Evolutionary conservation across 1,139 yeast genomes (phyloP).

Genomic region (Yamadazyma kanchanaburiensis): DNA sequence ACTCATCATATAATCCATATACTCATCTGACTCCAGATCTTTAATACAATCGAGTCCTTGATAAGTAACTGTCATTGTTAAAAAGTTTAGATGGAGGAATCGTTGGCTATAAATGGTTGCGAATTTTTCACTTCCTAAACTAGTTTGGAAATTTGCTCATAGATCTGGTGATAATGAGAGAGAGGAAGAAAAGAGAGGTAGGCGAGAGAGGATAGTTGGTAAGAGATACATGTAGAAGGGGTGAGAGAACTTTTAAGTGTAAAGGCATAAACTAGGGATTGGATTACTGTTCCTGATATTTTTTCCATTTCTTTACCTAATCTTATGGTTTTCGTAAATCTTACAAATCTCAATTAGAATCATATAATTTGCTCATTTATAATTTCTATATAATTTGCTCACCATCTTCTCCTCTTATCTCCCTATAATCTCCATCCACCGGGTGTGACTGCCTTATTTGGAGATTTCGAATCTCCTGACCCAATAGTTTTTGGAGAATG

Average conservation of each 20-base stretch:
- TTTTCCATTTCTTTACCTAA: no score
- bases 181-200: no score
- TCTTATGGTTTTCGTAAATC: no score
- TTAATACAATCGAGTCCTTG: constrained; percentile 48
- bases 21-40: constrained; percentile 29
- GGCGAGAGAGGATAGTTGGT: no score
- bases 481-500: neutral
- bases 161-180: no score
- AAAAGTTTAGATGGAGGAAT: neutral
- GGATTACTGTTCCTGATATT: no score
- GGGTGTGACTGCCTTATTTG: constrained; percentile 7
- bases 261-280: no score
- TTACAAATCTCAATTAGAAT: no score
- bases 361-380: no score
- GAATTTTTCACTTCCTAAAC: constrained; percentile 1
- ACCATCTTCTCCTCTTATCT: neutral
- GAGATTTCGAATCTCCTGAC: constrained; percentile 1
- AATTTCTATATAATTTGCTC: neutral
- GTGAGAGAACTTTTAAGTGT: no score
- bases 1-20: constrained; percentile 15
- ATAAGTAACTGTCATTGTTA: constrained; percentile 17
- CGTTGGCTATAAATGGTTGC: constrained; percentile 1
- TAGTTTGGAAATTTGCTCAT: constrained; percentile 5
- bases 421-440: constrained; percentile 9
- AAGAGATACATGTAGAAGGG: no score